These are phyloP conservation scores for Suillus bovinus DNA, from an alignment of 768 basidiomycete genomes.

Conservation along the genomic window DNA sequence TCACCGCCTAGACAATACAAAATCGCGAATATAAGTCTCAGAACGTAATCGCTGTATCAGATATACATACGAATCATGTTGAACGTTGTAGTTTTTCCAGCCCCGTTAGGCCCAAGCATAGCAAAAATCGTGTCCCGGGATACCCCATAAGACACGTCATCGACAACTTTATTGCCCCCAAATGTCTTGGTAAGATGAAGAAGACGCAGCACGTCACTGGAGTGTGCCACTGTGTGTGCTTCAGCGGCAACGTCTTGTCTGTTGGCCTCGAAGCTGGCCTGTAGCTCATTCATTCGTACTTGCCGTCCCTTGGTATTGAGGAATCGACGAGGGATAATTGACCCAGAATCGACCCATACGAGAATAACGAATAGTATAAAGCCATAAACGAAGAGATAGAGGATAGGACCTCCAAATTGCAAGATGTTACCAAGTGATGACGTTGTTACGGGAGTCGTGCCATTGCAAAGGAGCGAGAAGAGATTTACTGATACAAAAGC, in stretches of 20 bases:
- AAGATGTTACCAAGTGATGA: constrained; percentile 52
- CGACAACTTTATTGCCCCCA: constrained; percentile 57
- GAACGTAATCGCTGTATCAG: background rate
- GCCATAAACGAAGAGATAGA: constrained; percentile 65
- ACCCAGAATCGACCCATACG: constrained; percentile 73
- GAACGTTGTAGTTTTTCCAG: constrained; percentile 82
- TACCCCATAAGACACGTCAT: constrained; percentile 73
- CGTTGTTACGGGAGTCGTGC: constrained; percentile 45
- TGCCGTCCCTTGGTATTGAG: constrained; percentile 24
- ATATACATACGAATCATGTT: constrained; percentile 68
- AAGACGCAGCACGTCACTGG: constrained; percentile 49
- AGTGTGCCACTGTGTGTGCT: constrained; percentile 42
- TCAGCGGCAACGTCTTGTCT: constrained; percentile 58
- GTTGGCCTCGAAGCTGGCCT: constrained; percentile 17
- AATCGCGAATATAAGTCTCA: constrained; percentile 1
- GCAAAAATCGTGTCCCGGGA: constrained; percentile 65
- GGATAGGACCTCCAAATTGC: constrained; percentile 73
- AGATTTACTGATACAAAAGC: constrained; percentile 76
- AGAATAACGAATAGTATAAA: constrained; percentile 61
- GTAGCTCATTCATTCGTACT: constrained; percentile 14
- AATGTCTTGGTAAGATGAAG: constrained; percentile 64
- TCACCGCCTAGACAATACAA: constrained; percentile 54
- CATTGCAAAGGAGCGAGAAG: constrained; percentile 72
- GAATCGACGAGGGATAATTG: constrained; percentile 43
- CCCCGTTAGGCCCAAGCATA: constrained; percentile 79